These are phyloP conservation scores for Wickerhamiella galacta DNA, from an alignment of 805 yeast genomes.

Conservation along the genomic window DNA sequence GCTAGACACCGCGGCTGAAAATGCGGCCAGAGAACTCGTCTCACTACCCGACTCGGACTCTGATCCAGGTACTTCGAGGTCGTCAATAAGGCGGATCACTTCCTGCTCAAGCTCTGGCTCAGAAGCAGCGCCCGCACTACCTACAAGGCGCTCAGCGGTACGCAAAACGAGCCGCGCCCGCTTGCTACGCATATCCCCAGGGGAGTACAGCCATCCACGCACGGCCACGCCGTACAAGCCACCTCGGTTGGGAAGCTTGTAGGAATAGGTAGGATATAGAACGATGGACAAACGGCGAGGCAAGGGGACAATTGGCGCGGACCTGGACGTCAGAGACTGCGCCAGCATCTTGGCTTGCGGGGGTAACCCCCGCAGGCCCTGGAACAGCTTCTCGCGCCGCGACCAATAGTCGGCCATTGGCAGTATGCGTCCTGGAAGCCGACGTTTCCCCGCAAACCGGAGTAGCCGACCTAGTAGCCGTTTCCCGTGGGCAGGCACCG, in stretches of 20 bases:
- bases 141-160: constrained; percentile 17
- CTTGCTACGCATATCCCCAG: constrained; percentile 55
- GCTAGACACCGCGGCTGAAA: too few species aligned
- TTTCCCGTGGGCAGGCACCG: too few species aligned
- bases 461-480: too few species aligned
- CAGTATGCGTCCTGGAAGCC: not conserved
- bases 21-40: too few species aligned
- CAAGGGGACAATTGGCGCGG: not conserved
- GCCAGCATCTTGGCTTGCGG: constrained; percentile 2
- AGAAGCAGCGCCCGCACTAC: too few species aligned
- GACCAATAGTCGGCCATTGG: constrained; percentile 8
- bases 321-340: not conserved
- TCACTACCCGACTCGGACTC: too few species aligned
- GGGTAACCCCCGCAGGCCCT: constrained; percentile 4
- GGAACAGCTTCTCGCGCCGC: constrained; percentile 1
- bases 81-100: too few species aligned
- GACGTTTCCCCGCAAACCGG: too few species aligned
- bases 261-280: constrained; percentile 6
- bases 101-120: too few species aligned
- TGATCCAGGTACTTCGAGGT: too few species aligned
- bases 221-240: constrained; percentile 20
- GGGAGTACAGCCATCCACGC: constrained; percentile 54
- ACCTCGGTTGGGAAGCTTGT: constrained; percentile 1
- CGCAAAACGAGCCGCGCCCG: constrained; percentile 36
- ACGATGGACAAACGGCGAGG: constrained; percentile 1